Evolutionary conservation across 306 rosid species (phyloP).

Genomic region (Cucurbita moschata): DNA sequence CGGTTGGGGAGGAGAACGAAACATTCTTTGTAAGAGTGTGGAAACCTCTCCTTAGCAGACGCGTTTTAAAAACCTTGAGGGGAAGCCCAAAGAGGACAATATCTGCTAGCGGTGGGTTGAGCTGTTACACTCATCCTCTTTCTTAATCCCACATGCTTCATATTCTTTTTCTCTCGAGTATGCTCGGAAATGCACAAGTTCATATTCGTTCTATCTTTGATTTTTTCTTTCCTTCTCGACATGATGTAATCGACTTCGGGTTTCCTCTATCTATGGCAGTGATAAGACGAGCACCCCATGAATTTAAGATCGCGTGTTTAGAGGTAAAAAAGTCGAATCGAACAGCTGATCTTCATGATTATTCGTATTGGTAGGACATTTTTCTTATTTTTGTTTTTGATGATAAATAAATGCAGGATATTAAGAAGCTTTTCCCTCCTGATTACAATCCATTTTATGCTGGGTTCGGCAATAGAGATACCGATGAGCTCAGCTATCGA

Average conservation of each 20-base stretch:
- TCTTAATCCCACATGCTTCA: neutral
- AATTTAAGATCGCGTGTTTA: conserved; percentile 93
- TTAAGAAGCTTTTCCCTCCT: conserved; percentile 70
- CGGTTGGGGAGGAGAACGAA: too few relatives aligned
- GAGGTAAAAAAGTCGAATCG: conserved; percentile 38
- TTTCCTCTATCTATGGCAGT: conserved; percentile 25
- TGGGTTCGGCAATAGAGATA: conserved; percentile 93
- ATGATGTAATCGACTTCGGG: neutral
- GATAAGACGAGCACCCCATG: conserved; percentile 97
- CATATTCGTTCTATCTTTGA: neutral
- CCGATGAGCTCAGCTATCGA: conserved; percentile 89
- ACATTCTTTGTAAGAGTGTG: too few relatives aligned
- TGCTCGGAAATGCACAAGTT: neutral
- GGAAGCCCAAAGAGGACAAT: too few relatives aligned
- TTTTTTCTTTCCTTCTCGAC: neutral
- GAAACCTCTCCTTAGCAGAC: too few relatives aligned
- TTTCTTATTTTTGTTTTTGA: neutral
- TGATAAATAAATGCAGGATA: conserved; percentile 42
- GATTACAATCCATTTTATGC: conserved; percentile 97
- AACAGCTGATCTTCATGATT: neutral
- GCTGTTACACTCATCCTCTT: too few relatives aligned
- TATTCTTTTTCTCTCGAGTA: neutral
- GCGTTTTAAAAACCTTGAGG: too few relatives aligned
- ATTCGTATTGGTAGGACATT: neutral
- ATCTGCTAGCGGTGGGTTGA: too few relatives aligned